These are phyloP conservation scores for Phaeodactylum tricornutum DNA, from an alignment of 108 stramenopile species.

Conservation along the genomic window DNA sequence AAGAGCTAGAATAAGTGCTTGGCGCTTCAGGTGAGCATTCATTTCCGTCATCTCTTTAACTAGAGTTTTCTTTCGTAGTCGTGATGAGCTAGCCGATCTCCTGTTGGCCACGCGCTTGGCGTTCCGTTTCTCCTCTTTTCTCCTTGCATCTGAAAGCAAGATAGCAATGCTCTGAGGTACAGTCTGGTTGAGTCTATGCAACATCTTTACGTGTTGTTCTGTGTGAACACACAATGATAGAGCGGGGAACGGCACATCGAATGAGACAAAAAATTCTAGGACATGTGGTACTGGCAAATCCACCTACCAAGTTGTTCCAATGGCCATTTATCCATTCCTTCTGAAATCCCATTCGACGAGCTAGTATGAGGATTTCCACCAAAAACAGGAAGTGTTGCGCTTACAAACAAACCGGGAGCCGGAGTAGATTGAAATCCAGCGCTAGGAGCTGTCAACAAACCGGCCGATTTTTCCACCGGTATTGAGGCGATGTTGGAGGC, in stretches of 20 bases:
- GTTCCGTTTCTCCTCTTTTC: conserved; percentile 65
- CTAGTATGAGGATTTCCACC: no score
- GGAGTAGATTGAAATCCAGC: no score
- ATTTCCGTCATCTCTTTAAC: conserved; percentile 78
- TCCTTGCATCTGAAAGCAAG: conserved; percentile 50
- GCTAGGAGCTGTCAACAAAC: no score
- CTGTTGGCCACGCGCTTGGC: conserved; percentile 84
- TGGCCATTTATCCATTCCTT: conserved; percentile 46
- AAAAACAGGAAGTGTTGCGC: no score
- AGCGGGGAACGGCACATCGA: neutral
- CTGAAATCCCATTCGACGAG: no score
- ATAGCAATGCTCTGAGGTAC: conserved; percentile 58
- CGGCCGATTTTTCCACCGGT: no score
- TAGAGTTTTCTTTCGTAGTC: conserved; percentile 83
- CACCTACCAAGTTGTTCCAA: conserved; percentile 49
- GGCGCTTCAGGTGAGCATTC: conserved; percentile 58
- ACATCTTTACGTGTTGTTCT: conserved; percentile 54
- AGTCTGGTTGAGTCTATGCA: conserved; percentile 45
- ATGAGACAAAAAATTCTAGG: neutral
- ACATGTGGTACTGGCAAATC: neutral
- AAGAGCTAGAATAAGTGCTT: conserved; percentile 67
- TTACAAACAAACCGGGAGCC: no score
- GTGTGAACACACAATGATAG: conserved; percentile 1
- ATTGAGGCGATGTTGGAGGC: no score
- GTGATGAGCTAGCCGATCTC: conserved; percentile 81